Evolutionary conservation across 2,329 filamentous ascomycete genomes (phyloP).

Genomic region (Aspergillus brunneoviolaceus): DNA sequence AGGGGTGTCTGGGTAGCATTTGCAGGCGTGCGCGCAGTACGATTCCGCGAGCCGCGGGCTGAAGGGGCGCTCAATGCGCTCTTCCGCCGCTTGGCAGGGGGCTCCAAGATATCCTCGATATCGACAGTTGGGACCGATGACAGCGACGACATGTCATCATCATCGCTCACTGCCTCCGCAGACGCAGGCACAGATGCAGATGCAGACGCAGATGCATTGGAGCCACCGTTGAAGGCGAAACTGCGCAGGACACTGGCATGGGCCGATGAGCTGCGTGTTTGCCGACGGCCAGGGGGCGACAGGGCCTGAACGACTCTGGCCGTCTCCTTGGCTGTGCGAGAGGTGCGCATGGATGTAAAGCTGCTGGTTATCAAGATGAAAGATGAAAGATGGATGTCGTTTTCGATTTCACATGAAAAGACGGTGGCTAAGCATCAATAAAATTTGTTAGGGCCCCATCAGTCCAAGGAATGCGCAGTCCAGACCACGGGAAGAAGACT

Average conservation of each 20-base stretch:
- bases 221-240: conserved; percentile 27
- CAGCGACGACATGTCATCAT: conserved; percentile 37
- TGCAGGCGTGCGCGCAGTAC: conserved; percentile 1
- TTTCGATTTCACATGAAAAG: conserved; percentile 25
- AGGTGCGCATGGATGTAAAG: conserved; percentile 53
- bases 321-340: conserved; percentile 59
- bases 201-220: conserved; percentile 32
- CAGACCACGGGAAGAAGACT: conserved; percentile 5
- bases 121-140: conserved; percentile 46
- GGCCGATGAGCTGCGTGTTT: conserved; percentile 42
- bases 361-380: neutral
- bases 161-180: conserved; percentile 23
- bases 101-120: conserved; percentile 58
- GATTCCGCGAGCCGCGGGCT: neutral
- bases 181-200: conserved; percentile 7
- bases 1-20: conserved; percentile 1
- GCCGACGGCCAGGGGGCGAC: conserved; percentile 46
- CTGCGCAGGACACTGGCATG: conserved; percentile 24
- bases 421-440: conserved; percentile 10
- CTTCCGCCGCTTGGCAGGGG: conserved; percentile 50
- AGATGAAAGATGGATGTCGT: neutral
- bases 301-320: conserved; percentile 54
- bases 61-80: conserved; percentile 33
- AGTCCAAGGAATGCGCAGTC: conserved; percentile 7
- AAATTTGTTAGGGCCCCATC: conserved; percentile 8